Base-by-base conservation (phyloP, 176 grass and related monocot species). In the Carex myosuroides region DNA sequence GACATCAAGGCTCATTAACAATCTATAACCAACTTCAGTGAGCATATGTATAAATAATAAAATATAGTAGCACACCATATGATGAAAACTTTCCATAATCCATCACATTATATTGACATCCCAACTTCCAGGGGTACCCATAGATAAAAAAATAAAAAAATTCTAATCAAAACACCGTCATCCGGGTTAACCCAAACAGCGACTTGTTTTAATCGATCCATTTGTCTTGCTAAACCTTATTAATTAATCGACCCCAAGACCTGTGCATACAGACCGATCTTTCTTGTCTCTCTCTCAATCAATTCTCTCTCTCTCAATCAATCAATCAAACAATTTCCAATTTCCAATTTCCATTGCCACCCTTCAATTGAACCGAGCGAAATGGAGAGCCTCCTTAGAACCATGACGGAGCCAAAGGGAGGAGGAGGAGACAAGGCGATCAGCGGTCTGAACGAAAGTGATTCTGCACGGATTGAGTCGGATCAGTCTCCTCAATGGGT, bases 311-410 rank as follows among this genome's bases (percentile, higher is more conserved):
- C 73, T 18, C 67, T 41, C 35, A 50, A 70, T 41, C 39, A 44
- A 44, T 16, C 37, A 39, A 39, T 6, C 37, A 39, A 39, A 39
- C 37, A 39, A 5, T 3, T 35, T 35, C 4, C 37, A 24, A 24
- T 24, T 24, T 24, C 24, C 24, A 39, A 39, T 39, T 8, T 75
- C 46, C 37, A 54, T 76, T 42, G 71, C 12, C 70, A 29, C 8
- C 41, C 44, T 75, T 75, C 44, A 10, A 26, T 20, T 10, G 20
- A 75, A 52, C 12, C 6, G 13, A 52, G 67, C 5, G 8, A 44
- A 66, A 83, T 83, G 81, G 81, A 83, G 60, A 83, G 60, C 14
- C 81, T 83, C 42, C 81, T 83, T 35, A 30, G 64, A 4, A 30
- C 22, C 60, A 63, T 83, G 37, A 54, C 22, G 60, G 62, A 83